Evolutionary conservation across 2,329 filamentous ascomycete species (phyloP), one percentile per base, ranked within the genome.

Genomic region (Fusarium sp.): DNA sequence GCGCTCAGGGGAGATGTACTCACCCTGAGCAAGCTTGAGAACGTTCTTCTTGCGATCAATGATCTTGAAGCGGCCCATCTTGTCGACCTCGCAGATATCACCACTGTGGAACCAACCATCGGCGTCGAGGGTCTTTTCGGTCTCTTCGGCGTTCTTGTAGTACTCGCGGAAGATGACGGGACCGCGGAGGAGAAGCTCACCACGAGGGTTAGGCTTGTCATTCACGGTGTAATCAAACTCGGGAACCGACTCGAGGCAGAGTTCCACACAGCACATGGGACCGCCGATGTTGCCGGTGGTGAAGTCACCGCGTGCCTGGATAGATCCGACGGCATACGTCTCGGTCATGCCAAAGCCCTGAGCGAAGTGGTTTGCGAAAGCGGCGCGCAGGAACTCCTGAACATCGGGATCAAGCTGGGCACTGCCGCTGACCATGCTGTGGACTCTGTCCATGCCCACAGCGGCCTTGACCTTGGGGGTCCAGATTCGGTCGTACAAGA

Each of bases 11-110:
- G 95, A 97, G 78, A 99, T 94, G 84, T 99, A 99, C 84, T 99
- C 96, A 81, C 96, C 96, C 83, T 99, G 96, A 0, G 95, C 92
- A 62, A 99, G 90, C 88, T 99, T 99, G 80, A 99, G 90, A n/a
- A 99, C 94, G 83, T 98, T 98, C 92, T 99, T 99, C 84, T 94
- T 92, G 77, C 96, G 94, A 83, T 99, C 96, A 77, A 99, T 92
- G 82, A 99, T 97, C 82, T 90, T 91, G 86, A 98, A 92, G 68
- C 95, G 93, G 70, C 96, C 96, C 79, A 93, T 83, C 74, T 91
- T 90, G 82, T 99, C 96, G 29, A 99, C 87, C 72, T 91, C 89
- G 78, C 91, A 94, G 73, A 99, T 95, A 78, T 99, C 96, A 61
- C 96, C 96, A 1, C 94, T 98, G 80, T 93, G 93, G 89, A 99